Evolutionary conservation across 371 early-diverging fungal species (phyloP), one percentile per base, ranked within the genome.

Genomic region (Rhizopus delemar): DNA sequence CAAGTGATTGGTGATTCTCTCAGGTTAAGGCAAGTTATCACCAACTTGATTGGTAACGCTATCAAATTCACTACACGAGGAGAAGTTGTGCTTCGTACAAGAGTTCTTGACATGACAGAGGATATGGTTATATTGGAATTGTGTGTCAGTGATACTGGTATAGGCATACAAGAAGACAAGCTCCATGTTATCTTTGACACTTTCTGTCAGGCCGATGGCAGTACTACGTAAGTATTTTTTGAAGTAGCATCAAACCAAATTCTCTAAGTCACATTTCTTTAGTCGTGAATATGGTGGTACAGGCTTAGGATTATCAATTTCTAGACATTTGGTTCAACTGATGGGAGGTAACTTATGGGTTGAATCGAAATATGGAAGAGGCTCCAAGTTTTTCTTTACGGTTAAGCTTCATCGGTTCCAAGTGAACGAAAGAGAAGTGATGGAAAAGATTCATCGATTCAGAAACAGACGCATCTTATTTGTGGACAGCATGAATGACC

Each of bases 271-370:
- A 11, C 5, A 9, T 22, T 50, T 12, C 38, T 16, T 56, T 59
- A 71, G 72, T n/a, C 88, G 92, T 59, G 88, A 87, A 73, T 92
- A 88, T 63, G 90, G 91, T 51, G 93, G 92, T 28, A 90, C 92
- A 31, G 93, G 95, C 0, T 77, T 95, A 12, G 95, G 95, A 7
- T 69, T 95, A 45, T 86, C 89, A 8, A 92, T 95, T 48, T 88
- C 87, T 8, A 84, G 86, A 62, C 82, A 86, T 43, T 76, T 95
- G 13, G 89, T 88, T 13, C 78, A 83, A 38, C 65, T 92, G 38
- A 89, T 93, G 86, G 91, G 90, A 22, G 95, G 94, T 36, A 70
- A 83, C 52, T 81, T 95, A 36, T 86, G 87, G 83, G 91, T 91
- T 12, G 83, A 86, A 61, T 85, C 88, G 50, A 82, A 74, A 35